These are phyloP conservation scores for Stenogyne calaminthoides DNA, from an alignment of 305 asterid genomes.

Conservation along the genomic window DNA sequence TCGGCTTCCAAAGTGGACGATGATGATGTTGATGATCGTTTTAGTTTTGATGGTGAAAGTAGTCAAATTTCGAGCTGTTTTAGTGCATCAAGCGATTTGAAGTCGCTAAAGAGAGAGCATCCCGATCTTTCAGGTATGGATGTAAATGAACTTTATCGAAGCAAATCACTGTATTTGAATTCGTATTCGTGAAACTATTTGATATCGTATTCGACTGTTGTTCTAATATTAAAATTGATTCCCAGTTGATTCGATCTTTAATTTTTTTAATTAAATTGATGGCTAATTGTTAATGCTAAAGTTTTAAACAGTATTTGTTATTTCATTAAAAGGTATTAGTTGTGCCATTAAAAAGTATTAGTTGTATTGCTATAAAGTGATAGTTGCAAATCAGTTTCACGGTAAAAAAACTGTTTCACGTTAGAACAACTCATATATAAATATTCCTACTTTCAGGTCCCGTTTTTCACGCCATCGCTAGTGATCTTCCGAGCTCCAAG, in stretches of 20 bases:
- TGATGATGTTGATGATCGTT: constrained; percentile 37
- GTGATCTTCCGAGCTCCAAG: constrained; percentile 40
- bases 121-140: constrained; percentile 9
- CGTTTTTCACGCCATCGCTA: constrained; percentile 39
- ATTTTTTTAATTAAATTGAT: too few relatives aligned
- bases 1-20: constrained; percentile 60
- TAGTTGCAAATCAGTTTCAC: too few relatives aligned
- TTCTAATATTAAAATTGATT: too few relatives aligned
- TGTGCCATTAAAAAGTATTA: too few relatives aligned
- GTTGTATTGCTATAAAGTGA: too few relatives aligned
- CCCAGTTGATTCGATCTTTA: neutral
- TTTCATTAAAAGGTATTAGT: too few relatives aligned
- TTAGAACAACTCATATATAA: too few relatives aligned
- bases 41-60: constrained; percentile 49
- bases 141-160: neutral
- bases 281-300: too few relatives aligned
- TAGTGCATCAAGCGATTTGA: constrained; percentile 35
- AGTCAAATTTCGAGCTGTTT: constrained; percentile 58
- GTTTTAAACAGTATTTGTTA: too few relatives aligned
- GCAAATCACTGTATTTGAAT: neutral
- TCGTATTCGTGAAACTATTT: too few relatives aligned
- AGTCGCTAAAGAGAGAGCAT: constrained; percentile 38
- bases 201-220: too few relatives aligned
- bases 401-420: too few relatives aligned
- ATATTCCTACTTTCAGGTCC: constrained; percentile 12